Evolutionary conservation across 2,329 filamentous ascomycete genomes (phyloP), one percentile per base, ranked within the genome.

Genomic region (Cladosporium austrohemisphaericum): DNA sequence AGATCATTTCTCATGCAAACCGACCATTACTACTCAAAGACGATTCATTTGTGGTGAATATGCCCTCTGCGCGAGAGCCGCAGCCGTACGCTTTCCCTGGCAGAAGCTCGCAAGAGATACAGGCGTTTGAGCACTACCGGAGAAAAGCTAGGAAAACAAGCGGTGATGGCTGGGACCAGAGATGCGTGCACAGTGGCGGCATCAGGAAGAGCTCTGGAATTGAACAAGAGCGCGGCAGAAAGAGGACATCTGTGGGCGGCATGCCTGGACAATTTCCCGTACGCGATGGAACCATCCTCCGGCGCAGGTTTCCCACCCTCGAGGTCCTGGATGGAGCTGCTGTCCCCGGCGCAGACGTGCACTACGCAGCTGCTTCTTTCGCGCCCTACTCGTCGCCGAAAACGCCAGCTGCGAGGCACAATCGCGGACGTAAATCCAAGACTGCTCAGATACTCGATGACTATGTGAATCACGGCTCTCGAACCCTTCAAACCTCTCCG

Each of bases 91-190:
- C 46, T 5, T 61, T 63, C 41, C 62, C 59, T 19, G 64, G 61
- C 3, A 57, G 59, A 22, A 56, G 57, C n/a, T 41, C 57, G 11
- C 55, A 57, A 38, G 58, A 66, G 46, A 62, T 65, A 37, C 51
- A 56, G 41, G 62, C 63, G 4, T 56, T 60, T 7, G 58, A 66
- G 53, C 58, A 64, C 44, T 62, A 65, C 47, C 54, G 46, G 41
- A 51, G 48, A 16, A 62, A 66, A 50, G 52, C 57, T 25, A 59
- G 56, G 20, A 55, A 53, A 20, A 57, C 58, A 3, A 60, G 57
- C 14, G 55, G 54, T 25, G 61, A 62, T 35, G 60, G 56, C 45
- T 64, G 56, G 46, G 60, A 56, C 47, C 50, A 49, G 31, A 50
- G 57, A 14, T 50, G 52, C 13, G 46, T 52, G 40, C 47, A 37